Evolutionary conservation across 495 filamentous ascomycete genomes (phyloP).

Genomic region (Trichoderma gamsii): DNA sequence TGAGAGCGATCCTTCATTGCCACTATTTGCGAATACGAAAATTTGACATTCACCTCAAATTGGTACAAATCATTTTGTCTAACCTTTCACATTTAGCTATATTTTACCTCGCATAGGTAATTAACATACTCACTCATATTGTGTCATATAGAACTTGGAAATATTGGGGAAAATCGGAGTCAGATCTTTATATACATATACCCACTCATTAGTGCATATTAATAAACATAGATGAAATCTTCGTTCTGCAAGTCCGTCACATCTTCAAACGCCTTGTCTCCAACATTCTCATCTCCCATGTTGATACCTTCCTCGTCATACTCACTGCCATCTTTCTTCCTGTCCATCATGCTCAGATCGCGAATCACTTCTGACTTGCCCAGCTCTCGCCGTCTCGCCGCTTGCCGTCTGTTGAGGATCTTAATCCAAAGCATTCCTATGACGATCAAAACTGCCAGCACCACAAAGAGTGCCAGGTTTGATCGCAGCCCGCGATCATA

Average conservation of each 20-base stretch:
- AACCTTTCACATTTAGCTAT: too few species aligned
- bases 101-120: too few species aligned
- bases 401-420: slow-evolving; percentile 44
- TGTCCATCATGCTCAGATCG: slow-evolving; percentile 22
- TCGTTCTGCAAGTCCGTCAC: slow-evolving; percentile 51
- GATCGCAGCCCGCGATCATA: slow-evolving; percentile 50
- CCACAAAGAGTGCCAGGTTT: slow-evolving; percentile 52
- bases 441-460: slow-evolving; percentile 35
- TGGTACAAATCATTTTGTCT: too few species aligned
- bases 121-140: too few species aligned
- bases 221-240: slow-evolving; percentile 57
- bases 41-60: not conserved
- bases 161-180: not conserved
- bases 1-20: not conserved
- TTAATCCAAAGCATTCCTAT: slow-evolving; percentile 42
- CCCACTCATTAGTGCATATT: slow-evolving; percentile 15
- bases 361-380: slow-evolving; percentile 41
- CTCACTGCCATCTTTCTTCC: slow-evolving; percentile 9
- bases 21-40: not conserved
- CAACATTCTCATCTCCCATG: slow-evolving; percentile 29
- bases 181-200: not conserved
- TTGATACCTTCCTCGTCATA: slow-evolving; percentile 26
- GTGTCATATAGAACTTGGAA: too few species aligned
- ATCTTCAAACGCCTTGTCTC: slow-evolving; percentile 45
- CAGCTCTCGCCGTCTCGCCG: slow-evolving; percentile 38